Conservation (phyloP, 495 filamentous ascomycete species). For the Penicillium cinerascens region DNA sequence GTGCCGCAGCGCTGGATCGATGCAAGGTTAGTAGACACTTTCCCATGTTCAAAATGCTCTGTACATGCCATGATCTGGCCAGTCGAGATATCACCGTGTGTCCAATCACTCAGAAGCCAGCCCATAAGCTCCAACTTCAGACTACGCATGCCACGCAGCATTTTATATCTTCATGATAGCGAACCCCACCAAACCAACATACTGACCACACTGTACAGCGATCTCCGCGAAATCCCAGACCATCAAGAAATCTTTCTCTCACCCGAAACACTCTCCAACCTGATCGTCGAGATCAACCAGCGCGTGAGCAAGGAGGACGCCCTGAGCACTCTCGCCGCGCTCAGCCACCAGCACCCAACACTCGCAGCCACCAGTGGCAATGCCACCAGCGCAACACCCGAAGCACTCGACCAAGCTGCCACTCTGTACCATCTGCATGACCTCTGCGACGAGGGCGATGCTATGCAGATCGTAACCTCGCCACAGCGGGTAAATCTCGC, state of each 20-base stretch:
- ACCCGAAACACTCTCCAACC: conserved; percentile 66
- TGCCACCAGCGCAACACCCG: conserved; percentile 15
- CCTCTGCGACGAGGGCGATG: conserved; percentile 59
- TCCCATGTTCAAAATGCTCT: neutral
- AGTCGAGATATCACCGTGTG: neutral
- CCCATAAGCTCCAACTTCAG: neutral
- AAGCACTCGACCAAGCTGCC: conserved; percentile 60
- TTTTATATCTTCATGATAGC: neutral
- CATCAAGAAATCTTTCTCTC: conserved; percentile 94
- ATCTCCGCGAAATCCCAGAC: conserved; percentile 85
- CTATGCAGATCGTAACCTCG: conserved; percentile 52
- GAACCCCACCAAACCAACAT: neutral
- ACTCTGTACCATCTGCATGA: conserved; percentile 73
- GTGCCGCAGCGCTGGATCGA: conserved; percentile 74
- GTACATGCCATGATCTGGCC: neutral
- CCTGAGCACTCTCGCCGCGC: conserved; percentile 25
- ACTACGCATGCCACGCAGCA: neutral
- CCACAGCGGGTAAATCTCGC: conserved; percentile 28
- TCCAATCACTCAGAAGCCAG: neutral
- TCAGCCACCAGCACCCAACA: conserved; percentile 20
- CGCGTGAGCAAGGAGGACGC: conserved; percentile 49
- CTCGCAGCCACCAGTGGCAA: conserved; percentile 23
- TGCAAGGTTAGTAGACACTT: conserved; percentile 60
- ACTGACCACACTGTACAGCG: conserved; percentile 45
- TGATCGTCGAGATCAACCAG: conserved; percentile 87